These are phyloP conservation scores for Cercospora sp. DNA, from an alignment of 2,329 filamentous ascomycete species.

Conservation along the genomic window DNA sequence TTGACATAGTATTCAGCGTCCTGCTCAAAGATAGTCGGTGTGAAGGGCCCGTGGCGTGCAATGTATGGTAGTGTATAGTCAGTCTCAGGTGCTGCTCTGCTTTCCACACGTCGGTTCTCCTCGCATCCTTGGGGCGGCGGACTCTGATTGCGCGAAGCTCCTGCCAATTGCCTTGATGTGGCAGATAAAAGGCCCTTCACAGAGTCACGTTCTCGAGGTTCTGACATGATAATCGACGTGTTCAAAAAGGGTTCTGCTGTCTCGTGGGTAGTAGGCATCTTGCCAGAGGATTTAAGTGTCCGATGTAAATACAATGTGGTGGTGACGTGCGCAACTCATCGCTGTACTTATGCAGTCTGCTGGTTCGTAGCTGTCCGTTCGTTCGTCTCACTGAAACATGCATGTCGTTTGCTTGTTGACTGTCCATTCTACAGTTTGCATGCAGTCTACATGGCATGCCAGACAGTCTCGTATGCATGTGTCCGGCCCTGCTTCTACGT, in stretches of 20 bases:
- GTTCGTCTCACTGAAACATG: not conserved
- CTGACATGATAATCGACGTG: not conserved
- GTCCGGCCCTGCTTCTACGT: not conserved
- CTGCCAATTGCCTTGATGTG: not conserved
- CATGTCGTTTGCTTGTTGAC: not conserved
- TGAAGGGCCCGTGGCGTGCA: not conserved
- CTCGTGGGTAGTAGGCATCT: not conserved
- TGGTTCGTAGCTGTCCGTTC: not conserved
- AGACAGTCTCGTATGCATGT: not conserved
- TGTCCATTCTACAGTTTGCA: not conserved
- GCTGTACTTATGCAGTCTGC: not conserved
- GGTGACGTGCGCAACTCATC: not conserved
- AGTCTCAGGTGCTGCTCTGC: not conserved
- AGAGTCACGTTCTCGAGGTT: not conserved
- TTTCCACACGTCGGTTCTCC: not conserved
- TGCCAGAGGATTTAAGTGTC: not conserved
- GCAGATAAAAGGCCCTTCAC: not conserved
- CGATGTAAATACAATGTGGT: no score
- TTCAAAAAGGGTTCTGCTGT: not conserved
- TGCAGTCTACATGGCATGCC: not conserved
- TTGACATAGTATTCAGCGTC: not conserved
- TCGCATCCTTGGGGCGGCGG: no score
- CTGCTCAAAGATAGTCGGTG: not conserved
- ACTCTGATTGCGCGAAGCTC: not conserved
- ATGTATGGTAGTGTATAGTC: not conserved